These are phyloP conservation scores for Achlya hypogyna DNA, from an alignment of 352 stramenopile species.

Conservation along the genomic window DNA sequence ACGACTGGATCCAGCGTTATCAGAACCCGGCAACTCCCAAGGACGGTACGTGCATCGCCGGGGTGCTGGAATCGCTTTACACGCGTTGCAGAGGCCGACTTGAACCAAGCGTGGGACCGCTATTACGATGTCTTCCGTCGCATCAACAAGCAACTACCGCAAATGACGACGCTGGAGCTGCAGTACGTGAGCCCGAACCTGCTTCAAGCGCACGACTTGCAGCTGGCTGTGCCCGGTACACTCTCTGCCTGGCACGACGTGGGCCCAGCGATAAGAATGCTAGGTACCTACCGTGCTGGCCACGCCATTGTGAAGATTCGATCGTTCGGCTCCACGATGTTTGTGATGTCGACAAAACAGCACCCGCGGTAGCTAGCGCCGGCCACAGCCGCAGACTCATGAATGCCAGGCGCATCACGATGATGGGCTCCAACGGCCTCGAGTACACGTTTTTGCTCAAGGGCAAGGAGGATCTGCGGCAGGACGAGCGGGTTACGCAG, in stretches of 20 bases:
- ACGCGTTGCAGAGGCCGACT: conserved; percentile 41
- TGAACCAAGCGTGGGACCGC: conserved; percentile 96
- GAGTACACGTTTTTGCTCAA: conserved; percentile 99
- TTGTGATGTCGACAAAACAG: conserved; percentile 98
- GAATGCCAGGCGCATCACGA: conserved; percentile 66
- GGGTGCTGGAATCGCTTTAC: conserved; percentile 22
- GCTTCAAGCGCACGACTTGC: conserved; percentile 85
- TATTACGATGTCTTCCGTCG: conserved; percentile 97
- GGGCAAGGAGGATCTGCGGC: conserved; percentile 97
- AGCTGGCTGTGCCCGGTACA: conserved; percentile 94
- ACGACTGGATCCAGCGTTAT: conserved; percentile 67
- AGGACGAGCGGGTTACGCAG: conserved; percentile 99
- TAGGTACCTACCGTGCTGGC: conserved; percentile 50
- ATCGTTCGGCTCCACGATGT: conserved; percentile 88
- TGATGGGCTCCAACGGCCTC: conserved; percentile 93
- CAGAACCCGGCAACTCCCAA: conserved; percentile 20
- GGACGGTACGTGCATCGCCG: neutral
- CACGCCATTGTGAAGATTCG: conserved; percentile 65
- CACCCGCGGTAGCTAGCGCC: conserved; percentile 72
- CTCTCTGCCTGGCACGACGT: no score
- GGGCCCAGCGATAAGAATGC: neutral
- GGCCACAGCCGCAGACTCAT: neutral
- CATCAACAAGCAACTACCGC: conserved; percentile 83
- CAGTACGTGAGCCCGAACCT: conserved; percentile 93
- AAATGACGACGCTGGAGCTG: conserved; percentile 94